These are phyloP conservation scores for Annulohypoxylon maeteangense DNA, from an alignment of 495 filamentous ascomycete species.

Conservation along the genomic window DNA sequence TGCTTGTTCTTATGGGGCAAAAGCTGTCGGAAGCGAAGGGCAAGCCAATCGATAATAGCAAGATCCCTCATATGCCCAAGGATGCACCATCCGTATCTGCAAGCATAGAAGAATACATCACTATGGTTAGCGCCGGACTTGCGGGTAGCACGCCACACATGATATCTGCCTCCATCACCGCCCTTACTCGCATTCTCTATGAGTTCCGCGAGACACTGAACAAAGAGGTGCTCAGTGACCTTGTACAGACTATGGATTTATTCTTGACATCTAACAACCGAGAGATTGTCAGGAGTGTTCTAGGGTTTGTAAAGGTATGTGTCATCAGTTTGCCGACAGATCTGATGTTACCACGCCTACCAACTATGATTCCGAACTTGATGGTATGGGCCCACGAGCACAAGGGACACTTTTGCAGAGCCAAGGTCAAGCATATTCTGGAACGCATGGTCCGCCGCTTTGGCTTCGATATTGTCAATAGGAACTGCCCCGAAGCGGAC, in stretches of 20 bases:
- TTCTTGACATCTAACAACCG: slow-evolving; percentile 95
- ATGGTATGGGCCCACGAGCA: slow-evolving; percentile 98
- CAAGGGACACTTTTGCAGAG: slow-evolving; percentile 85
- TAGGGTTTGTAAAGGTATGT: slow-evolving; percentile 96
- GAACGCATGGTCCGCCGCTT: slow-evolving; percentile 93
- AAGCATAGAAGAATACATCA: slow-evolving; percentile 93
- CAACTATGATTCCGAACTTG: slow-evolving; percentile 81
- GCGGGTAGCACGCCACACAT: slow-evolving; percentile 93
- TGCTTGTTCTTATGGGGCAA: slow-evolving; percentile 88
- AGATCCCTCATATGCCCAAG: slow-evolving; percentile 83
- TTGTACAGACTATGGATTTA: slow-evolving; percentile 91
- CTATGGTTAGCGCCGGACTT: slow-evolving; percentile 95
- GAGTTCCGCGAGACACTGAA: slow-evolving; percentile 76
- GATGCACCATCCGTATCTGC: slow-evolving; percentile 81
- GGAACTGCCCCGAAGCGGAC: slow-evolving; percentile 81
- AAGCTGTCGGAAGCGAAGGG: slow-evolving; percentile 75
- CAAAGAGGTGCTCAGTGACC: slow-evolving; percentile 69
- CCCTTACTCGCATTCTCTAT: slow-evolving; percentile 88
- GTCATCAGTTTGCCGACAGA: slow-evolving; percentile 83
- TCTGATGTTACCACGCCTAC: slow-evolving; percentile 77
- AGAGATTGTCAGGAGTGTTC: slow-evolving; percentile 90
- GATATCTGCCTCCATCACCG: slow-evolving; percentile 93
- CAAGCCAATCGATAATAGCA: slow-evolving; percentile 80
- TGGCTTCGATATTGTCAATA: slow-evolving; percentile 80
- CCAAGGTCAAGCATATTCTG: slow-evolving; percentile 96